These are phyloP conservation scores for Penicillium chermesinum DNA, from an alignment of 495 filamentous ascomycete genomes.

Conservation along the genomic window DNA sequence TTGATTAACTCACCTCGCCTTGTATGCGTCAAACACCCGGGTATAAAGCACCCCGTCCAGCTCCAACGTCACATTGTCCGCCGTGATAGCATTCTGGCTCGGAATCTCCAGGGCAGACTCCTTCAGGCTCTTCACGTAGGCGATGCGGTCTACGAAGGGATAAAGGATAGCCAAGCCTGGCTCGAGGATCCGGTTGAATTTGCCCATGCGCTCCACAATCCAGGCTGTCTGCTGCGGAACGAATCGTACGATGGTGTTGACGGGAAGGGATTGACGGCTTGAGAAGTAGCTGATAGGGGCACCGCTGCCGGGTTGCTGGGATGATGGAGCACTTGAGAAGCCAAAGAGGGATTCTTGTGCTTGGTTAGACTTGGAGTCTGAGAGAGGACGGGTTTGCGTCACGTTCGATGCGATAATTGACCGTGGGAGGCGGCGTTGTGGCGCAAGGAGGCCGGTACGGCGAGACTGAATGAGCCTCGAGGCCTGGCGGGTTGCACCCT, in stretches of 20 bases:
- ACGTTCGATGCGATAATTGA: conserved; percentile 17
- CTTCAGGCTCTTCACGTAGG: conserved; percentile 96
- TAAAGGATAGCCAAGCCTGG: conserved; percentile 86
- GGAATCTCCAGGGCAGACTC: conserved; percentile 95
- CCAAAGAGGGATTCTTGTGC: conserved; percentile 34
- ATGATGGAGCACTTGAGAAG: conserved; percentile 14
- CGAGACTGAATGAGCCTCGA: conserved; percentile 34
- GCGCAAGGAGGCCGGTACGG: conserved; percentile 18
- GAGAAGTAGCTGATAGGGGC: conserved; percentile 50
- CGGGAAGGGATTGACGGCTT: conserved; percentile 62
- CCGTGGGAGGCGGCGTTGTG: conserved; percentile 18
- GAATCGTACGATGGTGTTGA: conserved; percentile 94
- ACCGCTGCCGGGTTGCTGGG: conserved; percentile 9
- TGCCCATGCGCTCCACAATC: conserved; percentile 99
- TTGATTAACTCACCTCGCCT: conserved; percentile 63
- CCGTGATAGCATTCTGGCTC: conserved; percentile 92
- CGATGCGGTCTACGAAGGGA: conserved; percentile 90
- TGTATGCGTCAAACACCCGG: conserved; percentile 93
- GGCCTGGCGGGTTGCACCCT: conserved; percentile 35
- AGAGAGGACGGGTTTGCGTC: conserved; percentile 30
- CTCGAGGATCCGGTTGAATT: conserved; percentile 85
- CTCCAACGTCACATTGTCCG: conserved; percentile 96
- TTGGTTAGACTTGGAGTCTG: conserved; percentile 25
- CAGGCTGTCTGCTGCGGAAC: conserved; percentile 98
- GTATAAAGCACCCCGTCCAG: conserved; percentile 95